Evolutionary conservation across 148 eudicot species (phyloP).

Genomic region (Rhododendron henanense): DNA sequence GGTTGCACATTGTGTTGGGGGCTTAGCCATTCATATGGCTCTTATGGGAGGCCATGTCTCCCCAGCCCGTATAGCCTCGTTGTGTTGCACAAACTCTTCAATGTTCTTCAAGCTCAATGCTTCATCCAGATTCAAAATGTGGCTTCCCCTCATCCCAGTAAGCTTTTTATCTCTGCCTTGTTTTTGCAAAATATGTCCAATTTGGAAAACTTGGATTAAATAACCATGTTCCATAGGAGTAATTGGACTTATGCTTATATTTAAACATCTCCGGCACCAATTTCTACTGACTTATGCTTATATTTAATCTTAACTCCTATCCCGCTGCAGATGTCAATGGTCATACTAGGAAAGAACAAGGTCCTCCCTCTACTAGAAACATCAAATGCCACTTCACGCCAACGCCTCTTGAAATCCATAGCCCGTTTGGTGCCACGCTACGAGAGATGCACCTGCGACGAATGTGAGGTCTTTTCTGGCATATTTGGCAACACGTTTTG

Average conservation of each 20-base stretch:
- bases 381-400: constrained; percentile 16
- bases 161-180: background rate
- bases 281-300: background rate
- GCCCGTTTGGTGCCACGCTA: too few species aligned
- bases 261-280: background rate
- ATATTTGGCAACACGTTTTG: too few species aligned
- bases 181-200: background rate
- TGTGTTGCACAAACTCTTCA: constrained; percentile 35
- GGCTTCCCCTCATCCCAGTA: constrained; percentile 41
- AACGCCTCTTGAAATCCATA: constrained; percentile 26
- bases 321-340: constrained; percentile 29
- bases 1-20: constrained; percentile 42
- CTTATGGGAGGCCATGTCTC: constrained; percentile 41
- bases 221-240: too few species aligned
- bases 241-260: background rate
- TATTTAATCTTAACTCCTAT: background rate
- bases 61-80: constrained; percentile 27
- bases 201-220: background rate
- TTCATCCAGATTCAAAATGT: constrained; percentile 31
- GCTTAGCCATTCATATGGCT: constrained; percentile 32
- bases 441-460: too few species aligned
- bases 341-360: constrained; percentile 24
- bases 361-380: constrained; percentile 19
- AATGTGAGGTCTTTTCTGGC: too few species aligned
- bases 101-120: constrained; percentile 35